Evolutionary conservation across 768 basidiomycete species (phyloP), one percentile per base, ranked within the genome.

Genomic region (Lentinula lateritia): DNA sequence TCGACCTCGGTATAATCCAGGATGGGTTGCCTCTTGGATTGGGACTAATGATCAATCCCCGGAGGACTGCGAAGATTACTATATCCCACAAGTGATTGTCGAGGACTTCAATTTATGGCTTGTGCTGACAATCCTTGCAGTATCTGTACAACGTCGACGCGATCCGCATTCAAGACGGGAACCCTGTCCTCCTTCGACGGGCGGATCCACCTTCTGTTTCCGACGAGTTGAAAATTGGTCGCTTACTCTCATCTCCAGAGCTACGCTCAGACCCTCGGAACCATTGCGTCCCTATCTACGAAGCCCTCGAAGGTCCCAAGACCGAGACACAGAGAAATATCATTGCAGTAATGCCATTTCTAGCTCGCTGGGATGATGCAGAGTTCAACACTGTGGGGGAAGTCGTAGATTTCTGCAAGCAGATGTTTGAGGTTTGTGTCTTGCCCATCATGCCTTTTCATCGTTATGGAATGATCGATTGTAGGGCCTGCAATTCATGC

Each of bases 231-330:
- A 63, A 70, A 1, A 75, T 80, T 38, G 64, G 35, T 15, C 60
- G 58, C 0, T 52, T n/a, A 48, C 69, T 68, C 68, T 57, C 72
- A 8, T 62, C 67, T 0, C 39, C 67, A 5, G 57, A 58, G 1
- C 15, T 56, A 5, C 61, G 50, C 0, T n/a, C 62, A 9, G 63
- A 72, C 54, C 66, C 70, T 12, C 58, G 61, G 7, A 81, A 78
- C 34, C 74, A 77, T 54, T 77, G 75, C 13, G 67, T 75, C 1
- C 75, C 72, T 0, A 39, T 77, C 5, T 63, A 66, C 18, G 71
- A 71, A 1, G 60, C 63, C 0, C 56, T 73, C 0, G 34, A 28
- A 66, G 28, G 28, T 0, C 28, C 28, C 2, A 6, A 50, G 64
- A 69, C 20, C 5, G 8, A 18, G n/a, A 10, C 5, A 2, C 10